Conservation (phyloP, 345 rosid species). For the Tarenaya hassleriana region DNA sequence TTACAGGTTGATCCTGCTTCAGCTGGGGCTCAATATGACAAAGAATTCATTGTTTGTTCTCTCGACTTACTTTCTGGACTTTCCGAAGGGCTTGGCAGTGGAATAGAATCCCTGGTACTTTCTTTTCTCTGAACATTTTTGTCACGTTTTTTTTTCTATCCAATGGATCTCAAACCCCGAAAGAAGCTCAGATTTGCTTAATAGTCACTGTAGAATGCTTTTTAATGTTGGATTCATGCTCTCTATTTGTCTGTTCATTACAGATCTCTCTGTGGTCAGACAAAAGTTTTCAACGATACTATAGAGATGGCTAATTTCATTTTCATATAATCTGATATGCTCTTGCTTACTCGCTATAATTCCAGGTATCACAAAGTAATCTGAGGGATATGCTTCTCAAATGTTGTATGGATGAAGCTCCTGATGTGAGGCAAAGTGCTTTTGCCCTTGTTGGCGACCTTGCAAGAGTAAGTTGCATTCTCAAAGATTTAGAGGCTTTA, state of each 20-base stretch:
- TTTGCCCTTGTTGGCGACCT: conserved; percentile 89
- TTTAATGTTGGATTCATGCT: too few species aligned
- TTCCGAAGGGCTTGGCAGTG: conserved; percentile 85
- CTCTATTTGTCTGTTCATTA: too few species aligned
- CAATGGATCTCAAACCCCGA: background rate
- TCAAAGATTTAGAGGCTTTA: background rate
- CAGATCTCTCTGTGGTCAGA: too few species aligned
- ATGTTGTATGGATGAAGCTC: conserved; percentile 78
- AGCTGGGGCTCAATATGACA: conserved; percentile 76
- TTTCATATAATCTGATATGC: background rate
- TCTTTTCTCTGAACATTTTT: conserved; percentile 17
- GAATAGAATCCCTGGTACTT: conserved; percentile 87
- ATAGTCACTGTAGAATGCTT: too few species aligned
- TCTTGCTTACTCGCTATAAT: conserved; percentile 15
- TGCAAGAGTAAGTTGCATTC: conserved; percentile 45
- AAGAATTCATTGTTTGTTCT: conserved; percentile 83
- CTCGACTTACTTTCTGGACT: conserved; percentile 97
- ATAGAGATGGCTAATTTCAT: background rate
- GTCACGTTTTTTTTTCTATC: background rate
- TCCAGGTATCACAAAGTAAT: conserved; percentile 72
- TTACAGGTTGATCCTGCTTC: conserved; percentile 69
- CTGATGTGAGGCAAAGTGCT: conserved; percentile 83
- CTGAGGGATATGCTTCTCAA: conserved; percentile 79
- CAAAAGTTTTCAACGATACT: background rate
- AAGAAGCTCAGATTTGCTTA: background rate